Conservation (phyloP, 345 rosid genomes). For the Hirschfeldia incana region DNA sequence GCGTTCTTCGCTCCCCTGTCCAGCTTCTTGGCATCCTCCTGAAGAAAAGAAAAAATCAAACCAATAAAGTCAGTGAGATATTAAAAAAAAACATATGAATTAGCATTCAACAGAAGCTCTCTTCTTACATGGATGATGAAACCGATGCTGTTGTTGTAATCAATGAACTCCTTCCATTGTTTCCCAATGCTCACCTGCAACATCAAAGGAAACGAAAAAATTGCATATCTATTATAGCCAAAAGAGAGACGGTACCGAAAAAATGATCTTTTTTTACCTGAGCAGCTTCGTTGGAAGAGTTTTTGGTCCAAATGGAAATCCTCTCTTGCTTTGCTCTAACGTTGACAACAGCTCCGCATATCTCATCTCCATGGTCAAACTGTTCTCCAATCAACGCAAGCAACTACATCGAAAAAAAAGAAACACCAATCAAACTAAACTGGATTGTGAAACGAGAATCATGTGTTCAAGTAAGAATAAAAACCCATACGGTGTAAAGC, state of each 20-base stretch:
- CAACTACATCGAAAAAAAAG: slow-evolving; percentile 38
- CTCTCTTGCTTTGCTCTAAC: slow-evolving; percentile 67
- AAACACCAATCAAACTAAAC: not conserved
- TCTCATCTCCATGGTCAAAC: slow-evolving; percentile 90
- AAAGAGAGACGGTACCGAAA: not conserved
- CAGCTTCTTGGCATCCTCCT: slow-evolving; percentile 81
- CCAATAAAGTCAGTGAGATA: not conserved
- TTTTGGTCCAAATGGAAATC: slow-evolving; percentile 86
- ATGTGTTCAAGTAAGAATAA: not conserved
- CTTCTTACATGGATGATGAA: slow-evolving; percentile 77
- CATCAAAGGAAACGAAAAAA: not conserved
- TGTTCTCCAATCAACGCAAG: slow-evolving; percentile 95
- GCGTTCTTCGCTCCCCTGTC: slow-evolving; percentile 61
- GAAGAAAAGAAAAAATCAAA: slow-evolving; percentile 11
- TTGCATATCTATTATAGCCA: not conserved
- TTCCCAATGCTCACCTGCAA: slow-evolving; percentile 81
- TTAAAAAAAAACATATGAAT: not conserved
- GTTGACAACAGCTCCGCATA: slow-evolving; percentile 89
- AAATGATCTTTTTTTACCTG: slow-evolving; percentile 51
- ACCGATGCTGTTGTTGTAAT: slow-evolving; percentile 66
- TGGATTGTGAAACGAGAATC: not conserved
- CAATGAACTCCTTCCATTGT: slow-evolving; percentile 88
- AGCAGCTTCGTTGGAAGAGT: slow-evolving; percentile 82
- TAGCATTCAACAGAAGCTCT: not conserved
- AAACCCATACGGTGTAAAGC: slow-evolving; percentile 68